Evolutionary conservation across 352 stramenopile species (phyloP), one percentile per base, ranked within the genome.

Genomic region (Lagenidium giganteum): DNA sequence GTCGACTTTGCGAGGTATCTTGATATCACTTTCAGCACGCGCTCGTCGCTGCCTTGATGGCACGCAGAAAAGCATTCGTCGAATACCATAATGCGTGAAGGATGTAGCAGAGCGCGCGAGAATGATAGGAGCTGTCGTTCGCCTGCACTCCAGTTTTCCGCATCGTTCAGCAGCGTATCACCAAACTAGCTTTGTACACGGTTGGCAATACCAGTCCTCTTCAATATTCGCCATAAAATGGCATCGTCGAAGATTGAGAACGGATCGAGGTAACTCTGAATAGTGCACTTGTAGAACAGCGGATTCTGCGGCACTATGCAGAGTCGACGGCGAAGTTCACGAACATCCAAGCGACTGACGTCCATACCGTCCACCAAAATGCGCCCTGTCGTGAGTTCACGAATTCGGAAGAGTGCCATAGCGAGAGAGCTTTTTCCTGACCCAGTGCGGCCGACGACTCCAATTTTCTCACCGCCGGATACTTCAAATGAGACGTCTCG

Each of bases 241-340:
- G n/a, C 60, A 33, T 94, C 81, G 18, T 42, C 51, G 58, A 73
- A 87, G 36, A 86, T 47, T 18, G 64, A 57, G 48, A 93, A 97
- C 25, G 93, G 91, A 56, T 98, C 86, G 11, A 98, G 54, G 47
- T 95, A 96, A 30, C 82, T 64, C 29, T 91, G 72, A 22, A 99
- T 50, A 21, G 86, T 94, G 16, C 76, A 90, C n/a, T 83, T 72
- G 55, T 97, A 97, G 14, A 98, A 60, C 21, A 91, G 77, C 24
- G 78, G 93, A 35, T 51, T 87, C 52, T 98, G 94, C 14, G 95
- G 90, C 29, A 99, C 96, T 22, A 98, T 95, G n/a, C n/a, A n/a
- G n/a, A n/a, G n/a, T n/a, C n/a, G n/a, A n/a, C n/a, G n/a, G n/a
- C n/a, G n/a, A n/a, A n/a, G n/a, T n/a, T n/a, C n/a, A n/a, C n/a